phyloP scores from a whole-genome alignment of 805 yeast genomes.

The Myxozyma udenii region DNA sequence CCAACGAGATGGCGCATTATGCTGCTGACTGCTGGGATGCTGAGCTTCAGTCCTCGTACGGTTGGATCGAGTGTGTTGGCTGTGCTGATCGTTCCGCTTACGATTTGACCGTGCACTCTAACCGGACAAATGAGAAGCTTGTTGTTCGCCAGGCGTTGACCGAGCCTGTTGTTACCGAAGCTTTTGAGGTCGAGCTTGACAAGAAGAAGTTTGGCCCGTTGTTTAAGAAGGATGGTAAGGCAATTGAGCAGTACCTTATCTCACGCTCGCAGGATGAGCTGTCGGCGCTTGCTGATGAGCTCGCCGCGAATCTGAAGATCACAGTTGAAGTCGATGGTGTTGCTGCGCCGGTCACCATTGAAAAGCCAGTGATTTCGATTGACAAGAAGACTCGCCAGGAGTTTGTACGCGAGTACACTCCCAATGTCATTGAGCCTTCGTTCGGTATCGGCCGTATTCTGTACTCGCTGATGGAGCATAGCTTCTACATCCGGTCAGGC shows the following conservation, averaged over 20 bases:
- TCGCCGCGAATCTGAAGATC: conserved; percentile 60
- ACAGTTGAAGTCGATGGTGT: conserved; percentile 65
- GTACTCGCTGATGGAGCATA: conserved; percentile 89
- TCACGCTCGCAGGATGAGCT: conserved; percentile 80
- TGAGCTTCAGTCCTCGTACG: conserved; percentile 90
- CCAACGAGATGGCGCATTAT: conserved; percentile 99
- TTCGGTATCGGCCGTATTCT: conserved; percentile 98
- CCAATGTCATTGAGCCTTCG: conserved; percentile 98
- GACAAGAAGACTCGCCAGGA: conserved; percentile 76
- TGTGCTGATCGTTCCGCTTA: conserved; percentile 99
- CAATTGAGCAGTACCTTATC: conserved; percentile 75
- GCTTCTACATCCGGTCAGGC: conserved; percentile 92
- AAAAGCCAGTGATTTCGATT: conserved; percentile 65
- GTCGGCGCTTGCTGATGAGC: conserved; percentile 69
- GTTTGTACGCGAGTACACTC: conserved; percentile 92
- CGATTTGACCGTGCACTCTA: conserved; percentile 92
- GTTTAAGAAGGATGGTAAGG: conserved; percentile 95
- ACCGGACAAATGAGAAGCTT: conserved; percentile 89
- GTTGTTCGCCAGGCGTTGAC: conserved; percentile 89
- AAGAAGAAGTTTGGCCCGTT: conserved; percentile 97
- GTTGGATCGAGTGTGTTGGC: conserved; percentile 99
- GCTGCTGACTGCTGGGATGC: conserved; percentile 99
- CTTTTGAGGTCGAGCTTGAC: conserved; percentile 78
- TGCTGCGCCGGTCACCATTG: conserved; percentile 63
- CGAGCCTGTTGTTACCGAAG: conserved; percentile 78